A percentile compares a stretch with the other conserved stretches of the same genome.
phyloP scores from a whole-genome alignment of 2,329 filamentous ascomycete species.

The Mycosphaerella arachidis region DNA sequence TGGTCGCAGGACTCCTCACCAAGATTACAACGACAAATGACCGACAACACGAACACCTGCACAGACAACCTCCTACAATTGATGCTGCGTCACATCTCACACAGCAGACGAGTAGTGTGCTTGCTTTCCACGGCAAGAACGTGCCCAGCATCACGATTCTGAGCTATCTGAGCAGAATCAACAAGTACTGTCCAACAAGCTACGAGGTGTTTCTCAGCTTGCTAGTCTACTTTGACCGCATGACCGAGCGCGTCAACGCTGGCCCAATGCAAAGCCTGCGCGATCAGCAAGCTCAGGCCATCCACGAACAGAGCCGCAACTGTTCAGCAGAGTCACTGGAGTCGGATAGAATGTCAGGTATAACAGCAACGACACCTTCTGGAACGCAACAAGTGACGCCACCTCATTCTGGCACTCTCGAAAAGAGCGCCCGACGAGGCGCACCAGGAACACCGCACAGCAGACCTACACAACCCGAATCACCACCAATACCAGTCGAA shows the following conservation, averaged over 20 bases:
- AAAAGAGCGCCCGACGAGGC: constrained; percentile 28
- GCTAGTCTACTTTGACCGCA: constrained; percentile 95
- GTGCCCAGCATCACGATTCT: constrained; percentile 94
- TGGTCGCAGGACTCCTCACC: constrained; percentile 92
- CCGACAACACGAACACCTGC: constrained; percentile 82
- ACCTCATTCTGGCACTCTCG: constrained; percentile 47
- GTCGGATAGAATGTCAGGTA: constrained; percentile 29
- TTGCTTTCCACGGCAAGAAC: constrained; percentile 97
- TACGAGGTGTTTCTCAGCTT: constrained; percentile 96
- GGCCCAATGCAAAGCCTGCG: constrained; percentile 64
- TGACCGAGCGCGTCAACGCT: constrained; percentile 93
- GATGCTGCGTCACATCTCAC: constrained; percentile 57
- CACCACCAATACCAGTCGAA: constrained; percentile 33
- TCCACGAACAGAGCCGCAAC: constrained; percentile 30
- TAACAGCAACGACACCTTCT: constrained; percentile 25
- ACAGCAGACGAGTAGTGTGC: constrained; percentile 65
- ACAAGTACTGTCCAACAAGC: constrained; percentile 98
- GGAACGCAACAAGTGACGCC: constrained; percentile 45
- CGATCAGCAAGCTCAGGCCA: constrained; percentile 43
- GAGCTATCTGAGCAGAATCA: constrained; percentile 91
- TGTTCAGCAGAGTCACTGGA: constrained; percentile 24
- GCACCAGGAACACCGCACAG: constrained; percentile 37
- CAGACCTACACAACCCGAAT: constrained; percentile 29
- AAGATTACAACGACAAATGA: constrained; percentile 98
- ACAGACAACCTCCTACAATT: constrained; percentile 64